phyloP scores from a whole-genome alignment of 805 yeast genomes.

The Cyberlindnera saturnus region DNA sequence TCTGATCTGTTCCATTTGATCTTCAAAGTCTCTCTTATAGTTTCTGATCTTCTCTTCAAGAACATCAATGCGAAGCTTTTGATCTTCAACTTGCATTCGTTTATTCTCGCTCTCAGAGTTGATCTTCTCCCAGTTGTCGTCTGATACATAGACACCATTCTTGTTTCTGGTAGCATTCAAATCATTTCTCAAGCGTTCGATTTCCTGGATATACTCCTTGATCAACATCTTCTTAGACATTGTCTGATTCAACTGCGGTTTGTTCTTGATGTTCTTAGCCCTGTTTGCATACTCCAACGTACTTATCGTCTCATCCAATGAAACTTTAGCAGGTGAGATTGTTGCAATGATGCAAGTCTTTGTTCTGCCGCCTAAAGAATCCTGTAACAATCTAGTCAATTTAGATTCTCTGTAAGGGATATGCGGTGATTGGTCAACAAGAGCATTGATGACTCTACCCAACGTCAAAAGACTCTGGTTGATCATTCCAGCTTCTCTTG shows the following conservation, averaged over 20 bases:
- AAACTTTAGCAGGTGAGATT: slow-evolving; percentile 68
- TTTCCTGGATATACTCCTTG: slow-evolving; percentile 47
- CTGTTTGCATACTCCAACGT: slow-evolving; percentile 80
- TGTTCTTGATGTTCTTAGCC: slow-evolving; percentile 69
- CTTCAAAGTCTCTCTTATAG: slow-evolving; percentile 35
- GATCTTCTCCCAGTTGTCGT: slow-evolving; percentile 40
- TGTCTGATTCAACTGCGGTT: slow-evolving; percentile 55
- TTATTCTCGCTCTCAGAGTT: slow-evolving; percentile 42
- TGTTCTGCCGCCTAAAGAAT: slow-evolving; percentile 79
- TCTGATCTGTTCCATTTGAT: slow-evolving; percentile 24
- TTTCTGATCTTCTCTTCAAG: slow-evolving; percentile 41
- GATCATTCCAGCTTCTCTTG: slow-evolving; percentile 88
- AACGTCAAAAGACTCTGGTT: slow-evolving; percentile 79
- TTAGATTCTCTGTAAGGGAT: slow-evolving; percentile 85
- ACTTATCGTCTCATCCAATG: slow-evolving; percentile 69
- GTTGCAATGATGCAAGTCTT: slow-evolving; percentile 82
- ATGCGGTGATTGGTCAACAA: slow-evolving; percentile 59
- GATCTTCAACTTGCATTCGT: slow-evolving; percentile 43
- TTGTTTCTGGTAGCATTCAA: slow-evolving; percentile 56
- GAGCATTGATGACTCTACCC: slow-evolving; percentile 78
- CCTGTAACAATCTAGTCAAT: slow-evolving; percentile 71
- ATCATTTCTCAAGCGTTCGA: slow-evolving; percentile 53
- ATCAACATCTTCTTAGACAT: slow-evolving; percentile 54
- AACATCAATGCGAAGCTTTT: slow-evolving; percentile 39
- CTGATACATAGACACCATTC: slow-evolving; percentile 61